phyloP scores from a whole-genome alignment of 306 rosid species.

The Cucurbita maxima region DNA sequence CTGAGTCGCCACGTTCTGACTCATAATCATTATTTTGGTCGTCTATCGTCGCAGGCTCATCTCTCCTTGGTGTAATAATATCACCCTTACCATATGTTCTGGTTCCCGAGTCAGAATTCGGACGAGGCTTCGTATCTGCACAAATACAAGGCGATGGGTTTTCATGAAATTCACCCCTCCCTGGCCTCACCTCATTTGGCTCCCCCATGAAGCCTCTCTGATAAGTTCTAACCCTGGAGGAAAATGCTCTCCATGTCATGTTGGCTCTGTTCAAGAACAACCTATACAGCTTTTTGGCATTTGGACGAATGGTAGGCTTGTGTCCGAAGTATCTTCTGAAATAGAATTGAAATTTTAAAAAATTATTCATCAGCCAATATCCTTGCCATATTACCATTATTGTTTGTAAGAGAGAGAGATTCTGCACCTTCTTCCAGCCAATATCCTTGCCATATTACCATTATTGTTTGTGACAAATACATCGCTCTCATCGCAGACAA shows the following conservation, averaged over 20 bases:
- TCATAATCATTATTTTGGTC: conserved; percentile 40
- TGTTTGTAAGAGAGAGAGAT: conserved; percentile 34
- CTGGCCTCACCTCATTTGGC: conserved; percentile 84
- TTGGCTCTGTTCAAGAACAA: conserved; percentile 55
- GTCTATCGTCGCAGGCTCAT: conserved; percentile 17
- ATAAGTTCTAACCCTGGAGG: conserved; percentile 51
- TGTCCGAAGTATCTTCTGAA: conserved; percentile 91
- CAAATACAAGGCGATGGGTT: conserved; percentile 88
- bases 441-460: conserved; percentile 94
- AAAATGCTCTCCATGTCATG: conserved; percentile 83
- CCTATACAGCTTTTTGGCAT: conserved; percentile 75
- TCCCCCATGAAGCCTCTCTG: conserved; percentile 96
- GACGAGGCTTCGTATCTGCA: conserved; percentile 51
- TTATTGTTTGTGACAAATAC: conserved; percentile 97
- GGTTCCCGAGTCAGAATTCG: conserved; percentile 18
- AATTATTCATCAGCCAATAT: conserved; percentile 47
- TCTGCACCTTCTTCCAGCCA: conserved; percentile 85
- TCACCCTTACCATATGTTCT: conserved; percentile 44
- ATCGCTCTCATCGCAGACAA: conserved; percentile 90
- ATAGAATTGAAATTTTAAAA: conserved; percentile 12
- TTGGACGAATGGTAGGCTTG: conserved; percentile 97
- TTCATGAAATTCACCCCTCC: conserved; percentile 96
- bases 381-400: conserved; percentile 97
- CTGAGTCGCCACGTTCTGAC: conserved; percentile 44
- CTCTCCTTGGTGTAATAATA: conserved; percentile 21